Evolutionary conservation across 345 rosid species (phyloP).

Genomic region (Zanthoxylum bungeanum): DNA sequence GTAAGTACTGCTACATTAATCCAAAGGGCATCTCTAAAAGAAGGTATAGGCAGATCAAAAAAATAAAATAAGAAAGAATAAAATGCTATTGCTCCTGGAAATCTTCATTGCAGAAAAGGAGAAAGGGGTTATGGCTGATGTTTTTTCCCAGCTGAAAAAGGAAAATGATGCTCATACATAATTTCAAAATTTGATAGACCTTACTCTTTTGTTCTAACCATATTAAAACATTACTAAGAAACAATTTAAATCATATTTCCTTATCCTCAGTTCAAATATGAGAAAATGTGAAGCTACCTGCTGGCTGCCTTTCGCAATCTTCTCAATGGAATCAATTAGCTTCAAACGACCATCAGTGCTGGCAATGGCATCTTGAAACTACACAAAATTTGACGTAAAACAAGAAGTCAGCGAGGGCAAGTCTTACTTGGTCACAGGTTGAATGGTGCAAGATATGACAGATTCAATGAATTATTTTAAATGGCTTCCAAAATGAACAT

Average conservation of each 20-base stretch:
- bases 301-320: conserved; percentile 72
- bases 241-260: neutral
- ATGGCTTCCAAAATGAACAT: neutral
- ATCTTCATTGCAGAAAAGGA: neutral
- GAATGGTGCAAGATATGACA: neutral
- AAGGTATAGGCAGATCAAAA: neutral
- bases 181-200: neutral
- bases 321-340: conserved; percentile 78
- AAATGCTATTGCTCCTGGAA: neutral
- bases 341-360: conserved; percentile 61
- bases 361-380: conserved; percentile 79
- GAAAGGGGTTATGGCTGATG: neutral
- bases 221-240: neutral
- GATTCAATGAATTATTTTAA: neutral
- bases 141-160: neutral
- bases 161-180: neutral
- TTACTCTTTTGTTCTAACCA: neutral
- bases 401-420: conserved; percentile 8
- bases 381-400: conserved; percentile 11
- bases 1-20: conserved; percentile 3
- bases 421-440: neutral
- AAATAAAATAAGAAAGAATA: neutral
- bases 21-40: neutral
- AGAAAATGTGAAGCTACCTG: conserved; percentile 42
- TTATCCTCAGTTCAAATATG: neutral